Base-by-base conservation (phyloP, 495 filamentous ascomycete species). In the Glonium stellatum region DNA sequence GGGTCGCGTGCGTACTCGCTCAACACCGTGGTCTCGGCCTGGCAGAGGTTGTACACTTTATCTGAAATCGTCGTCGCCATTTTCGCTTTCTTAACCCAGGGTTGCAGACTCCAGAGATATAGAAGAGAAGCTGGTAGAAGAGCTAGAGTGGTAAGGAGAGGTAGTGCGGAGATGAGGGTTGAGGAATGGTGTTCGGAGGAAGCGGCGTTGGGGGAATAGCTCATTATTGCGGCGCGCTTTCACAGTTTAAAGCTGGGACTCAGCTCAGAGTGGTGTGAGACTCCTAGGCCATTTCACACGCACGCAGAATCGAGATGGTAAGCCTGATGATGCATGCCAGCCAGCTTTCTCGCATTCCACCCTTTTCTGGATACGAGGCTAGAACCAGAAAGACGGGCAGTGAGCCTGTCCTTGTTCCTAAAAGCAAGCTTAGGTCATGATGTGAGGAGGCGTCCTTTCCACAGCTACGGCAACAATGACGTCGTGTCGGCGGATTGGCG, bases 1-100 rank as follows among this genome's bases (percentile, higher is more conserved):
- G 84, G 81, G 57, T 85, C 73, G 54, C 73, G 60, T 2, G 81
- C 80, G 5, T 87, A 66, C 52, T 82, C 72, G 0, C 80, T 77
- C 21, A 76, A 83, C 44, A 89, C 79, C 35, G 78, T 85, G 19
- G 78, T 68, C 22, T 67, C 60, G 15, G 73, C 73, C 8, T 69
- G 75, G 69, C 84, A 86, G 51, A 82, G 66, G 37, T 77, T 61
- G 68, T 77, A 78, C 12, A 84, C 69, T 10, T 72, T 74, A 21
- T 79, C 72, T 21, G 75, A 79, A 23, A 80, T 72, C 61, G 67
- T 72, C n/a, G 59, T 37, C 31, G 62, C 44, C 62, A 64, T 64
- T 48, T 35, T 27, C 21, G 23, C 46, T n/a, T 42, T 51, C 6
- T 22, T 22, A 6, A 57, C 31, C 59, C 59, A 61, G 12, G 59